Evolutionary conservation across 495 filamentous ascomycete genomes (phyloP), one percentile per base, ranked within the genome.

Genomic region (Neurospora sp.): DNA sequence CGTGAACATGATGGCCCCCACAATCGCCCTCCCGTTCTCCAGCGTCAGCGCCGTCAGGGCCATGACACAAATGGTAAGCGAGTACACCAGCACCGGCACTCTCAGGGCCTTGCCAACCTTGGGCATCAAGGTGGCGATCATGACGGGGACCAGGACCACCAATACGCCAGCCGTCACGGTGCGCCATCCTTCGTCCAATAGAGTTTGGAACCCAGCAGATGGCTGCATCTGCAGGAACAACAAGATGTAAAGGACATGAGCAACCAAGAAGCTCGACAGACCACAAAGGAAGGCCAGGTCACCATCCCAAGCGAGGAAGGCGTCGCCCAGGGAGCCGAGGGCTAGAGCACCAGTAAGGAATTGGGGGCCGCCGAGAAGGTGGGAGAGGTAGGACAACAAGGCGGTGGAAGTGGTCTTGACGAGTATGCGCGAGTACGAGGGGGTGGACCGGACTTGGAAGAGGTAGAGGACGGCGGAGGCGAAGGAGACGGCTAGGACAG

Each of bases 1-100:
- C 8, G 76, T 73, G 42, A 80, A 80, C 73, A 80, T 71, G 31
- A 76, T 7, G 20, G 74, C 76, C 7, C 78, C 78, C 2, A 48
- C 40, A 16, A 77, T 27, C 9, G 77, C 68, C 68, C 70, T 27
- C n/a, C 35, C 39, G 5, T 73, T 75, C 35, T 71, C 44, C 39
- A 75, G 12, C 14, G 74, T 77, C 39, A 79, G 39, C 18, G 78
- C 77, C 18, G 65, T 46, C 7, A 79, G 41, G 1, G 27, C 70
- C 78, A 80, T 79, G 35, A 82, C 74, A 48, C 88, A 87, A 0
- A 87, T 86, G 0, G 83, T 82, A 65, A 82, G 76, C 12, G 85
- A 82, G 48, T 88, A 90, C 7, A 89, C 76, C 1, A 83, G 77
- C 31, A 90, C 83, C 2, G 87, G 84, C 0, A 82, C 74, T 0